Evolutionary conservation across 225 moss, liverwort and hornwort species (phyloP), one percentile per base, ranked within the genome.

Genomic region (Sphagnum contortum): DNA sequence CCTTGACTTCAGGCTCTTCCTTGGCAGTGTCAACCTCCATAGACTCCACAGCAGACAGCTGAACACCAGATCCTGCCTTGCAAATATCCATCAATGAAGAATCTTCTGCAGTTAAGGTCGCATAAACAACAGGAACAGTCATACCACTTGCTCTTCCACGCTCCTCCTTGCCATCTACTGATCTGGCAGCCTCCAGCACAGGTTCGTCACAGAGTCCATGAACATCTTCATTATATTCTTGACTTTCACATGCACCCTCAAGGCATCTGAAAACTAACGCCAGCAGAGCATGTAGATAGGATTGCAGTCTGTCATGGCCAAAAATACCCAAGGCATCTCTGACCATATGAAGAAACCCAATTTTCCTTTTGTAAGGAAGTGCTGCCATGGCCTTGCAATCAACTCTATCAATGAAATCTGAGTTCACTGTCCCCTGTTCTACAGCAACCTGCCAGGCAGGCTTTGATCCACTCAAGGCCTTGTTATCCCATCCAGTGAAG

Each of bases 301-400:
- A 86, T 63, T 69, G 66, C 55, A 98, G 69, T 64, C 89, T 86
- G 70, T 76, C 79, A 54, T 78, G 79, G 58, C 80, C 86, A 73
- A 98, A 98, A 55, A 86, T 89, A 71, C 89, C 91, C 12, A 98
- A 86, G 49, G 87, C 75, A 66, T 91, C 93, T 73, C 79, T 78
- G 44, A 98, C 88, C 93, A 91, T 90, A 71, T 98, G 90, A 71
- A 98, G 64, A 72, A 91, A 98, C 51, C 93, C 98, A 68, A 93
- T 76, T 69, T 98, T 93, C 57, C 91, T 86, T 70, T 98, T 93
- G 74, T 82, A 77, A 44, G 77, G 87, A 57, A 93, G 72, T 14
- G 72, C 72, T 73, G 79, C 80, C 69, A 93, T 75, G 62, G 76
- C 75, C 61, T 62, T 56, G 64, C 68, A 55, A 78, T 86, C 79